Percentiles rank a stretch among this genome's conserved stretches.
Evolutionary conservation across 2,329 filamentous ascomycete genomes (phyloP).

Genomic region (Colletotrichum higginsianum): DNA sequence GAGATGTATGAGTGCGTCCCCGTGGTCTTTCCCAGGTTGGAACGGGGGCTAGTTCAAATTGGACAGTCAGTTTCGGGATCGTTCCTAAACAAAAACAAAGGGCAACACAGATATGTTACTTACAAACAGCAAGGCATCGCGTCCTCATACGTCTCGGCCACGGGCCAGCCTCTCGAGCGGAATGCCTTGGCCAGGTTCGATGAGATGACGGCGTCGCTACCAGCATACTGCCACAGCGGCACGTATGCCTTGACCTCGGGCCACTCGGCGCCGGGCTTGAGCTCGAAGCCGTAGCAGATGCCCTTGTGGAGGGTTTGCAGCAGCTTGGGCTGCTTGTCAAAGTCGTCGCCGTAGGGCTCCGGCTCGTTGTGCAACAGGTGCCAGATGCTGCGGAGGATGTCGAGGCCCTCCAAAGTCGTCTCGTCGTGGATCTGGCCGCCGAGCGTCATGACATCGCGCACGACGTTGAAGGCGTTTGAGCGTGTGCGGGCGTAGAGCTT

Average conservation of each 20-base stretch:
- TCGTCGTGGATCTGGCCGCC: slow-evolving; percentile 45
- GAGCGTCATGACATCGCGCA: slow-evolving; percentile 46
- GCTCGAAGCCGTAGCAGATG: slow-evolving; percentile 48
- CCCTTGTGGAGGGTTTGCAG: slow-evolving; percentile 43
- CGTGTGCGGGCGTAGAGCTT: slow-evolving; percentile 48
- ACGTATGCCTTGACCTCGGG: slow-evolving; percentile 49
- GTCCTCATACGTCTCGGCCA: slow-evolving; percentile 38
- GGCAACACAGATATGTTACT: slow-evolving; percentile 5
- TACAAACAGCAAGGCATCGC: slow-evolving; percentile 38
- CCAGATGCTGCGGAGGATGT: slow-evolving; percentile 46
- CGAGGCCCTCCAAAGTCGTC: slow-evolving; percentile 45
- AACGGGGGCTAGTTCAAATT: slow-evolving; percentile 29
- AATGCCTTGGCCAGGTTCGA: slow-evolving; percentile 39
- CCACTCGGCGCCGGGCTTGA: slow-evolving; percentile 44
- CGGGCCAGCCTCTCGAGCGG: slow-evolving; percentile 37
- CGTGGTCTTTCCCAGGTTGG: slow-evolving; percentile 16
- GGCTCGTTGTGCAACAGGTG: slow-evolving; percentile 47
- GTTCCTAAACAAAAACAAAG: not conserved
- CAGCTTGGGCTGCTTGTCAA: slow-evolving; percentile 37
- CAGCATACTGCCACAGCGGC: slow-evolving; percentile 46
- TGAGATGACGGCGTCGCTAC: slow-evolving; percentile 39
- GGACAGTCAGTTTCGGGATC: slow-evolving; percentile 8
- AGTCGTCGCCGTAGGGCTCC: slow-evolving; percentile 35
- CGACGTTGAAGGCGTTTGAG: slow-evolving; percentile 46
- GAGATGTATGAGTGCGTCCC: slow-evolving; percentile 44